Base-by-base conservation (phyloP, 1,284 basidiomycete species). In the Leccinum variabile region DNA sequence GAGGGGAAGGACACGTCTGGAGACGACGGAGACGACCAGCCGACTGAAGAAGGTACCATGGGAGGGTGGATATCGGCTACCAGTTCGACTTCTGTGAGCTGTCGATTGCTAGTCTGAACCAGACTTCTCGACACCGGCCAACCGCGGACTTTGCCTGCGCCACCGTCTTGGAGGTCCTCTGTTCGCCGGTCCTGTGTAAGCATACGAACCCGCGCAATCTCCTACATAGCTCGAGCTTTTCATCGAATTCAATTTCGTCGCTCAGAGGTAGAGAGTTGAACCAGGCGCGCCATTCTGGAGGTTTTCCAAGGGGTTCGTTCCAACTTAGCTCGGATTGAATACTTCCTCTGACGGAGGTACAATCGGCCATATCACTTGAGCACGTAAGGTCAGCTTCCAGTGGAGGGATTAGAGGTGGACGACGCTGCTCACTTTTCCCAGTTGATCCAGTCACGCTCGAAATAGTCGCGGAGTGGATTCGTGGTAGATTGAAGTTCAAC, bases 351-450 rank as follows among this genome's bases (percentile, higher is more conserved):
- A 89, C 82, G 54, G 81, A 80, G 46, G 87, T 86, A n/a, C 89
- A 85, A 67, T 89, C 86, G 57, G 78, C 78, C 90, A 91, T 91
- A 67, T 91, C 90, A 65, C 89, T 91, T 53, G 60, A 64, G 25
- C 18, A 28, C 2, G 5, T 22, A 54, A 18, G 54, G 25, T 64
- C 35, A 66, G 61, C 30, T 54, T 57, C 41, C n/a, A 33, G 13
- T n/a, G 59, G 39, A 22, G 13, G 55, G 55, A 14, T 3, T 18
- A 0, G 16, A 52, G 37, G 22, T 39, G 41, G 59, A 30, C 28
- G 13, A 8, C 11, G 41, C 60, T 10, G 64, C 86, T 67, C 59
- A 91, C 90, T 80, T 82, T 74, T 85, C 81, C 90, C 89, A 91
- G 60, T 84, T 84, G 11, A 75, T 72, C 87, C 90, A 91, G 49